phyloP scores from a whole-genome alignment of 768 basidiomycete species.

The Rhodotorula kratochvilovae region DNA sequence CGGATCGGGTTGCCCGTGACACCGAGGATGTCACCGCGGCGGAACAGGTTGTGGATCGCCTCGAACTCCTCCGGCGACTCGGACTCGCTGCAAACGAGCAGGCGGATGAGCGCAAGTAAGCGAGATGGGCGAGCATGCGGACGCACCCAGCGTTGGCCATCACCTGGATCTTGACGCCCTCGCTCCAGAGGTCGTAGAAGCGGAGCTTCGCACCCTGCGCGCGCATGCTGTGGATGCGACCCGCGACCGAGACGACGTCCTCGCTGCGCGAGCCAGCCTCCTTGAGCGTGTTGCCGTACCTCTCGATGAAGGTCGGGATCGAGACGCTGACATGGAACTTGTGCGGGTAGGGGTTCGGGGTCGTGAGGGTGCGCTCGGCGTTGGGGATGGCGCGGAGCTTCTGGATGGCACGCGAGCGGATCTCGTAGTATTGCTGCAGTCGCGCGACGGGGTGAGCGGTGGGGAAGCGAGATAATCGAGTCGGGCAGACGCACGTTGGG shows the following conservation, averaged over 20 bases:
- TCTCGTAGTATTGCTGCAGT: slow-evolving; percentile 87
- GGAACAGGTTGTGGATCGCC: slow-evolving; percentile 74
- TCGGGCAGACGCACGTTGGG: slow-evolving; percentile 84
- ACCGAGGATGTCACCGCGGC: slow-evolving; percentile 93
- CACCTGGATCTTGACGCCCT: slow-evolving; percentile 89
- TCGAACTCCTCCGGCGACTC: slow-evolving; percentile 56
- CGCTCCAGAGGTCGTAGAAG: slow-evolving; percentile 91
- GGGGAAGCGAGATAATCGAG: too few species aligned
- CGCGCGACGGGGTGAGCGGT: background rate
- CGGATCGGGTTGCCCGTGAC: slow-evolving; percentile 82
- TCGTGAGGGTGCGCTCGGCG: slow-evolving; percentile 40
- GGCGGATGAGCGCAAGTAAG: background rate
- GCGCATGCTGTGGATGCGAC: slow-evolving; percentile 86
- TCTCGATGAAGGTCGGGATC: slow-evolving; percentile 65
- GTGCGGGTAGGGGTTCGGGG: slow-evolving; percentile 95
- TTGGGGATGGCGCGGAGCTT: slow-evolving; percentile 74
- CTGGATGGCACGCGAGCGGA: slow-evolving; percentile 81
- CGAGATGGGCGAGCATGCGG: background rate
- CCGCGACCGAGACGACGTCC: slow-evolving; percentile 66
- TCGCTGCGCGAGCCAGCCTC: slow-evolving; percentile 53
- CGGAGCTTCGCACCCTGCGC: slow-evolving; percentile 72
- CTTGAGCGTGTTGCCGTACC: slow-evolving; percentile 58
- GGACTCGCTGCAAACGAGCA: slow-evolving; percentile 43
- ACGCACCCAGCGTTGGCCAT: slow-evolving; percentile 81
- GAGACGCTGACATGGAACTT: slow-evolving; percentile 88